phyloP scores from a whole-genome alignment of 2,329 filamentous ascomycete genomes.

The Phoma sp. region DNA sequence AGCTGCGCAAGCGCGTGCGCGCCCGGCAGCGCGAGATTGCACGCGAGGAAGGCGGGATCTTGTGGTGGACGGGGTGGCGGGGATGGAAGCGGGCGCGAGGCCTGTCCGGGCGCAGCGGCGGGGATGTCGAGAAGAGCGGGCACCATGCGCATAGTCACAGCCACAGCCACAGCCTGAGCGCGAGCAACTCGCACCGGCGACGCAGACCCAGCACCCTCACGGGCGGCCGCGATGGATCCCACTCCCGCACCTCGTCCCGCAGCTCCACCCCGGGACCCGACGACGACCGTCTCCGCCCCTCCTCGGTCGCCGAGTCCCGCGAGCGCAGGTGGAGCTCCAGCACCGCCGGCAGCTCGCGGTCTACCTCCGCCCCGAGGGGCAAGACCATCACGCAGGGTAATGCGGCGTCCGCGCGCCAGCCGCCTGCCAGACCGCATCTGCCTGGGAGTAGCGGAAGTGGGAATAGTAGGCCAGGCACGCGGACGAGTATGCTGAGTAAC shows the following conservation, averaged over 20 bases:
- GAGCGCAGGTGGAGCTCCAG: conserved; percentile 45
- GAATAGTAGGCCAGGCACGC: conserved; percentile 37
- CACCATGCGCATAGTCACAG: conserved; percentile 10
- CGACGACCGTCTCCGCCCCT: conserved; percentile 24
- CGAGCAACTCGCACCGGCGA: conserved; percentile 25
- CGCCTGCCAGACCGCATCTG: conserved; percentile 19
- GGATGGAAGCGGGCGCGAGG: conserved; percentile 52
- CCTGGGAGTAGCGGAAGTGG: conserved; percentile 35
- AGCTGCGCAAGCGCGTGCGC: conserved; percentile 73
- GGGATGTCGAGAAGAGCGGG: conserved; percentile 42
- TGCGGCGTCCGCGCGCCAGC: conserved; percentile 37
- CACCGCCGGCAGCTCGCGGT: conserved; percentile 38
- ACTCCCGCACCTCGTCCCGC: conserved; percentile 43
- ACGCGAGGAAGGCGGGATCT: conserved; percentile 71
- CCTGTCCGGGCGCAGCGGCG: conserved; percentile 24
- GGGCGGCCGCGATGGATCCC: conserved; percentile 30
- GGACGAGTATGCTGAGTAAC: conserved; percentile 42
- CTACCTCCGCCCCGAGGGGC: conserved; percentile 20
- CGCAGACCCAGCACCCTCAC: conserved; percentile 37
- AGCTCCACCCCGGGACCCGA: conserved; percentile 43
- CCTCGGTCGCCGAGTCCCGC: conserved; percentile 12
- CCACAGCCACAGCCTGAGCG: conserved; percentile 4
- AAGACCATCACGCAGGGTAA: conserved; percentile 29
- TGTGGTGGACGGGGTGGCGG: conserved; percentile 86
- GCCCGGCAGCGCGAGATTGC: conserved; percentile 71